phyloP scores from a whole-genome alignment of 495 filamentous ascomycete genomes.

The Aspergillus egyptiacus region DNA sequence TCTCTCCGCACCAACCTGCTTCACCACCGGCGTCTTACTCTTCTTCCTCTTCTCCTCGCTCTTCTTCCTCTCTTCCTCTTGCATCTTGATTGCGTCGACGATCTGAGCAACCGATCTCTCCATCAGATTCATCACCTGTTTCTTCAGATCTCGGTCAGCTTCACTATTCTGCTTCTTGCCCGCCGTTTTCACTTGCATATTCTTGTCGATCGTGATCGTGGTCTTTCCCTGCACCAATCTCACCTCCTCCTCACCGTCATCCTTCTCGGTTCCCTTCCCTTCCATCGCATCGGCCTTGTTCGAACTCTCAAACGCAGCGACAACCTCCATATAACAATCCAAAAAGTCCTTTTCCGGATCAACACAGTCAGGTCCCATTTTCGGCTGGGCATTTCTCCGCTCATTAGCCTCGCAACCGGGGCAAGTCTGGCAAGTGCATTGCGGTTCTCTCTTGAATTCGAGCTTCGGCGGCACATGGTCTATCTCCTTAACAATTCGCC shows the following conservation, averaged over 20 bases:
- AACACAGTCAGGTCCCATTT: background rate
- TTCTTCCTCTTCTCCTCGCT: background rate
- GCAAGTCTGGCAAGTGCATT: too few species aligned
- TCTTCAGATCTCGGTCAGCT: background rate
- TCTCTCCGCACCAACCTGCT: conserved; percentile 12
- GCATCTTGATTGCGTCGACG: background rate
- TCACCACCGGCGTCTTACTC: conserved; percentile 5
- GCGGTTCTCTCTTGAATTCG: too few species aligned
- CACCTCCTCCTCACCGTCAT: too few species aligned
- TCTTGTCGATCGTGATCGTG: too few species aligned
- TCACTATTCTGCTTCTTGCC: background rate
- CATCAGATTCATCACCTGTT: too few species aligned
- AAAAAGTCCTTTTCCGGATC: conserved; percentile 13
- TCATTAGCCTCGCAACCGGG: background rate
- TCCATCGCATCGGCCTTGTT: too few species aligned
- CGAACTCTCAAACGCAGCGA: background rate
- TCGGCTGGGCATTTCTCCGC: too few species aligned
- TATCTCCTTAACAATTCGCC: background rate
- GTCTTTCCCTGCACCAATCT: too few species aligned
- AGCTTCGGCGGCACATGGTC: background rate
- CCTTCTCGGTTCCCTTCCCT: too few species aligned
- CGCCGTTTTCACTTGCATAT: too few species aligned
- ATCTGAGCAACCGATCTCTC: background rate
- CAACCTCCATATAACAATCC: background rate
- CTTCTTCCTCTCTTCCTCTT: background rate